A percentile compares a stretch with the other conserved stretches of the same genome.
phyloP scores from a whole-genome alignment of 352 stramenopile genomes.

The Elongisporangium undulatum region DNA sequence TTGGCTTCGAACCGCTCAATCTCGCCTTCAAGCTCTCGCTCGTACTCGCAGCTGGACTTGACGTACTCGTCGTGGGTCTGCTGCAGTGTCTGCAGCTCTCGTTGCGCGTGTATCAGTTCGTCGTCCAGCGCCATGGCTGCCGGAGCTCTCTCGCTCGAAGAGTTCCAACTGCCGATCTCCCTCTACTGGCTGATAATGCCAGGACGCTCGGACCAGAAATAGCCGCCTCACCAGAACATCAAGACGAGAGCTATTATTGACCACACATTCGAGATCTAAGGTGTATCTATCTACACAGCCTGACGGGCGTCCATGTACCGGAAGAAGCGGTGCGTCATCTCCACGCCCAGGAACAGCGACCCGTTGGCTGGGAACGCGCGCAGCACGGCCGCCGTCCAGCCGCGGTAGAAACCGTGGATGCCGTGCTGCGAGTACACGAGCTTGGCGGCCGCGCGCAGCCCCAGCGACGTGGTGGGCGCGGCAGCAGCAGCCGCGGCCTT shows the following conservation, averaged over 20 bases:
- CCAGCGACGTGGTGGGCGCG: slow-evolving; percentile 14
- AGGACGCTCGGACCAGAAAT: too few relatives aligned
- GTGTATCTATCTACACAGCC: too few relatives aligned
- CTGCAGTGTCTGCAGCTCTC: slow-evolving; percentile 45
- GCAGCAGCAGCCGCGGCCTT: slow-evolving; percentile 45
- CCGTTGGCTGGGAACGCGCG: slow-evolving; percentile 87
- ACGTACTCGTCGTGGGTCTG: slow-evolving; percentile 70
- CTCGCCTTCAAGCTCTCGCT: slow-evolving; percentile 61
- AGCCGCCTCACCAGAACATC: too few relatives aligned
- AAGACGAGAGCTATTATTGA: too few relatives aligned
- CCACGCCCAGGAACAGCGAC: slow-evolving; percentile 86
- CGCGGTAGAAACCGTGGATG: slow-evolving; percentile 78
- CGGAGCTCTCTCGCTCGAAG: too few relatives aligned
- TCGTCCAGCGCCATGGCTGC: slow-evolving; percentile 15
- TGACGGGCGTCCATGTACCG: slow-evolving; percentile 38
- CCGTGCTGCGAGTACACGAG: slow-evolving; percentile 65
- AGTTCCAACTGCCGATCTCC: slow-evolving; percentile 11
- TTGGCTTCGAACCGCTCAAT: slow-evolving; percentile 53
- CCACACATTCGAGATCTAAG: too few relatives aligned
- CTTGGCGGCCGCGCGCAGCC: slow-evolving; percentile 41
- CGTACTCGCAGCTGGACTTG: slow-evolving; percentile 69
- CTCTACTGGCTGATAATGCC: not conserved
- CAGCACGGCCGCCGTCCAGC: slow-evolving; percentile 81
- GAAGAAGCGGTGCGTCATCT: slow-evolving; percentile 83
- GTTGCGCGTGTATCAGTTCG: too few relatives aligned